A percentile compares a stretch with the other conserved stretches of the same genome.
Conservation (phyloP, 306 rosid genomes). For the Vigna hirtella region DNA sequence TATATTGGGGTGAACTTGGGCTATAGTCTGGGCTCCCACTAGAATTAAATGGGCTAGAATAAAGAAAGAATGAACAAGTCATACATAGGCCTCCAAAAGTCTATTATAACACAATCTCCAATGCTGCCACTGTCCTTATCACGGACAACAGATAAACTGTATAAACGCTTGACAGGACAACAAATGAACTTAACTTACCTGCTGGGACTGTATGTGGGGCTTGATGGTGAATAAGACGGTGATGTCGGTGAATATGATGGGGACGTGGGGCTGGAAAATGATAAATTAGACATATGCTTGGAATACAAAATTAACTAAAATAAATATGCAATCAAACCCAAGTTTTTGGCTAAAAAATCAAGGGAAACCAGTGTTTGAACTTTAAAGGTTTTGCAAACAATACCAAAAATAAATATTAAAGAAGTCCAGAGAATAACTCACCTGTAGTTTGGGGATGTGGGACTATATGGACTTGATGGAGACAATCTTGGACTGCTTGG, state of each 20-base stretch:
- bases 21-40: conserved; percentile 90
- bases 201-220: conserved; percentile 97
- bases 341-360: conserved; percentile 15
- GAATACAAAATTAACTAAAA: conserved; percentile 5
- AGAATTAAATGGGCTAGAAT: conserved; percentile 80
- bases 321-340: conserved; percentile 29
- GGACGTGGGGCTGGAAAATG: conserved; percentile 84
- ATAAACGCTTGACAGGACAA: conserved; percentile 22
- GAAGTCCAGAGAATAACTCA: conserved; percentile 40
- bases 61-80: conserved; percentile 15
- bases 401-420: not conserved
- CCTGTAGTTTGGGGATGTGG: conserved; percentile 97
- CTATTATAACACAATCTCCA: not conserved
- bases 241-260: conserved; percentile 99
- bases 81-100: not conserved
- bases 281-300: conserved; percentile 33
- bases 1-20: conserved; percentile 91
- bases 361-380: conserved; percentile 9
- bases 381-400: not conserved
- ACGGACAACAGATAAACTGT: not conserved
- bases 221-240: conserved; percentile 94
- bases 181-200: conserved; percentile 62
- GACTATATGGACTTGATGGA: conserved; percentile 96
- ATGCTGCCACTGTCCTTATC: not conserved
- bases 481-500: conserved; percentile 97